Percentiles rank a stretch among this genome's conserved stretches.
Conservation (phyloP, 2,329 filamentous ascomycete species). For the Aspergillus brasiliensis region DNA sequence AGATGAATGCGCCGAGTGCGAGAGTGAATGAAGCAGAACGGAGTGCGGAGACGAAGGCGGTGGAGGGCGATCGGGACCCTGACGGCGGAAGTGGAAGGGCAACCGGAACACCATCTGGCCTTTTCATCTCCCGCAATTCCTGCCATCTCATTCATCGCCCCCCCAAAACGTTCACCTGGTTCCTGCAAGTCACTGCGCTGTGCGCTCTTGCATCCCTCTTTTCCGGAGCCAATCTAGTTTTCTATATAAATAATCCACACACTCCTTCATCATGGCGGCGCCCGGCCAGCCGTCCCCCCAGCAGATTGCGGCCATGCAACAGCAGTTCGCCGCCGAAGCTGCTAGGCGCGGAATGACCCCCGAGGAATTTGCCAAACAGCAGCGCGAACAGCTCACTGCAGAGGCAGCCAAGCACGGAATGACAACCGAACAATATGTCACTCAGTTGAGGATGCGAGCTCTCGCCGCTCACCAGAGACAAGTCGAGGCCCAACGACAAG, state of each 20-base stretch:
- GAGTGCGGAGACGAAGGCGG: conserved; percentile 20
- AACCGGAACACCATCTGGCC: conserved; percentile 22
- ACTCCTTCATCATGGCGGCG: conserved; percentile 37
- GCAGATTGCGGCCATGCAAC: conserved; percentile 82
- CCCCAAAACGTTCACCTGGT: not conserved
- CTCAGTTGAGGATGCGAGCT: conserved; percentile 49
- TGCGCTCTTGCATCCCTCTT: not conserved
- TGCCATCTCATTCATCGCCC: not conserved
- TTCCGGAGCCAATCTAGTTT: not conserved
- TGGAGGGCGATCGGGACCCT: conserved; percentile 4
- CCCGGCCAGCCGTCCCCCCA: conserved; percentile 67
- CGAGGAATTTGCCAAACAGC: conserved; percentile 74
- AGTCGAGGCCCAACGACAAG: conserved; percentile 38
- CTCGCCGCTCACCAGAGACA: conserved; percentile 48
- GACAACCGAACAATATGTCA: conserved; percentile 54
- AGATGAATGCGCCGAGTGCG: not conserved
- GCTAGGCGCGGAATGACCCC: conserved; percentile 81
- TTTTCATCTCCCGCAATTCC: conserved; percentile 19
- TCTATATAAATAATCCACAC: not conserved
- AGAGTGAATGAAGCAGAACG: not conserved
- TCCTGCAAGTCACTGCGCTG: not conserved
- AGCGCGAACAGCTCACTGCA: conserved; percentile 48
- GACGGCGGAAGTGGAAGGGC: not conserved
- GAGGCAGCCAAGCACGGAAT: conserved; percentile 55
- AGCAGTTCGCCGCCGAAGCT: conserved; percentile 79